A percentile compares a stretch with the other conserved stretches of the same genome.
Conservation (phyloP, 208 protist species). For the Crithidia fasciculata region DNA sequence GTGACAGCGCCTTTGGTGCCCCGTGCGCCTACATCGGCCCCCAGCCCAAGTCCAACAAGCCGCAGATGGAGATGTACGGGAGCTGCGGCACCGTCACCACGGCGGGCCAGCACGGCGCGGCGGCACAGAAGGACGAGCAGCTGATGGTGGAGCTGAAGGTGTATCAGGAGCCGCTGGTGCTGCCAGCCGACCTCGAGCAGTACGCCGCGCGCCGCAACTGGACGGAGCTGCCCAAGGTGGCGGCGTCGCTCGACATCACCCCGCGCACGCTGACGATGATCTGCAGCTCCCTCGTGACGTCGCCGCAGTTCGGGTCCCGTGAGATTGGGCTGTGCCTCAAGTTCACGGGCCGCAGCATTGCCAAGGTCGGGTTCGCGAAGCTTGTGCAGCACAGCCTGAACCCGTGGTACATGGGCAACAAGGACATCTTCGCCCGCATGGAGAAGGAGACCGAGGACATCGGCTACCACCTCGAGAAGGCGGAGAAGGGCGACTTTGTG, state of each 20-base stretch:
- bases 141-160: conserved; percentile 49
- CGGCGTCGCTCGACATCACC: conserved; percentile 50
- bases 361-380: conserved; percentile 86
- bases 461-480: conserved; percentile 71
- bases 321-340: conserved; percentile 87
- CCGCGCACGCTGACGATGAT: conserved; percentile 61
- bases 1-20: conserved; percentile 55
- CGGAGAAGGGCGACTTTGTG: conserved; percentile 66
- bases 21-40: conserved; percentile 79
- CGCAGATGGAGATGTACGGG: conserved; percentile 48
- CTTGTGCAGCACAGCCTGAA: conserved; percentile 64
- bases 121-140: conserved; percentile 34
- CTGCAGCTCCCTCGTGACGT: conserved; percentile 76
- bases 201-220: conserved; percentile 72
- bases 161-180: conserved; percentile 39
- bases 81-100: conserved; percentile 54
- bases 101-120: conserved; percentile 37
- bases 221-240: conserved; percentile 72
- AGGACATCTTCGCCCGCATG: conserved; percentile 74
- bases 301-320: conserved; percentile 80
- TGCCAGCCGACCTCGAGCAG: conserved; percentile 59
- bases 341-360: conserved; percentile 67
- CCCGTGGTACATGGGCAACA: conserved; percentile 80
- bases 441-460: conserved; percentile 64
- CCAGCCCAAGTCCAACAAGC: conserved; percentile 55